Percentiles rank a stretch among this genome's conserved stretches.
phyloP scores from a whole-genome alignment of 2,329 filamentous ascomycete genomes.

The Teratosphaeriaceae sp. region DNA sequence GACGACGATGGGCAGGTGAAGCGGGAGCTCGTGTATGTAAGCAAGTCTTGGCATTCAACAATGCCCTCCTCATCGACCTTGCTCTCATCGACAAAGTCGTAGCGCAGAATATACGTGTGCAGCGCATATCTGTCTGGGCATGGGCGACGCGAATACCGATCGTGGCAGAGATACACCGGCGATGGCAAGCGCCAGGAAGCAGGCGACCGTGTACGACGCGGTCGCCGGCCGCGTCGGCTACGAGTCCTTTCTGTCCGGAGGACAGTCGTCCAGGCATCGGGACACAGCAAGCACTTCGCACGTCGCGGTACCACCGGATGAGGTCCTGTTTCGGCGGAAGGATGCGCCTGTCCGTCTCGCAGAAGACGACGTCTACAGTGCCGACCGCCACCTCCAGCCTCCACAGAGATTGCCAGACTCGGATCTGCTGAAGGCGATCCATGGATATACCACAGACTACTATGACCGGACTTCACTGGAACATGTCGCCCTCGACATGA shows the following conservation, averaged over 20 bases:
- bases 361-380: conserved; percentile 66
- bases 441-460: conserved; percentile 61
- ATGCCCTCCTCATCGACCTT: too few species aligned
- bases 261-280: conserved; percentile 24
- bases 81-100: too few species aligned
- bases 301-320: conserved; percentile 55
- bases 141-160: too few species aligned
- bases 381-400: conserved; percentile 50
- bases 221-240: conserved; percentile 53
- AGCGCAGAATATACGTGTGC: too few species aligned
- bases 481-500: conserved; percentile 34
- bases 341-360: conserved; percentile 60
- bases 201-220: conserved; percentile 60
- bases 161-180: too few species aligned
- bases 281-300: conserved; percentile 22
- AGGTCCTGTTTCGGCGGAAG: conserved; percentile 60
- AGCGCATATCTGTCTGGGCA: too few species aligned
- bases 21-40: too few species aligned
- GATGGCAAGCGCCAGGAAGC: neutral
- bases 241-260: conserved; percentile 36
- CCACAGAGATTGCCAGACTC: conserved; percentile 55
- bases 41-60: too few species aligned
- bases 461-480: conserved; percentile 42
- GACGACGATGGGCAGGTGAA: too few species aligned
- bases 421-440: conserved; percentile 62